Percentiles rank a stretch among this genome's conserved stretches.
Evolutionary conservation across 2,329 filamentous ascomycete species (phyloP).

Genomic region (Aspergillus fischeri): DNA sequence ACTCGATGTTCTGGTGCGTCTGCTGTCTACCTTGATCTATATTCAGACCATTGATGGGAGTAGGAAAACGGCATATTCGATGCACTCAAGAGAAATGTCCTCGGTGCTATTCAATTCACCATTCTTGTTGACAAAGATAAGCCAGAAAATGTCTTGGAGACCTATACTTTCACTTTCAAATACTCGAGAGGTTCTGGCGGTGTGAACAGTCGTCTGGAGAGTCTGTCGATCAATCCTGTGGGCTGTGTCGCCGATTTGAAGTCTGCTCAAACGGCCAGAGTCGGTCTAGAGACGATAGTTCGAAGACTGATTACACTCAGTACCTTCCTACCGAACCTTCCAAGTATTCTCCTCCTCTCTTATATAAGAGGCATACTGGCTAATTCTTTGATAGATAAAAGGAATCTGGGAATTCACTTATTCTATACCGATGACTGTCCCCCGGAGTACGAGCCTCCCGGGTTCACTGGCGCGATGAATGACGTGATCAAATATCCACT

Average conservation of each 20-base stretch:
- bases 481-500: slow-evolving; percentile 34
- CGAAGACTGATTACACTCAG: slow-evolving; percentile 38
- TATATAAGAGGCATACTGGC: not conserved
- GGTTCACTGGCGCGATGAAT: slow-evolving; percentile 31
- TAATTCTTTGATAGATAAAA: slow-evolving; percentile 25
- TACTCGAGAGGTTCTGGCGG: slow-evolving; percentile 32
- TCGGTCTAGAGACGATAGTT: slow-evolving; percentile 42
- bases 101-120: slow-evolving; percentile 46
- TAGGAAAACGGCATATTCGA: slow-evolving; percentile 49
- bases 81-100: slow-evolving; percentile 39
- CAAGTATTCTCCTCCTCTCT: slow-evolving; percentile 29
- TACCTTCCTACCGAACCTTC: slow-evolving; percentile 38
- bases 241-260: slow-evolving; percentile 30
- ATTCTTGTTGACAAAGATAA: slow-evolving; percentile 39
- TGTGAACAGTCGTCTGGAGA: slow-evolving; percentile 27
- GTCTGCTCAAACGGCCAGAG: slow-evolving; percentile 38
- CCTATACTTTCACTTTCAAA: slow-evolving; percentile 48
- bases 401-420: slow-evolving; percentile 43
- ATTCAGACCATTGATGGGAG: slow-evolving; percentile 18
- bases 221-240: slow-evolving; percentile 23
- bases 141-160: slow-evolving; percentile 43
- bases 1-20: slow-evolving; percentile 45
- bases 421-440: slow-evolving; percentile 42
- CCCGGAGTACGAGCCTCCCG: slow-evolving; percentile 38
- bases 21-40: not conserved